Conservation (phyloP, 2,329 filamentous ascomycete species). For the Purpureocillium takamizusanense region DNA sequence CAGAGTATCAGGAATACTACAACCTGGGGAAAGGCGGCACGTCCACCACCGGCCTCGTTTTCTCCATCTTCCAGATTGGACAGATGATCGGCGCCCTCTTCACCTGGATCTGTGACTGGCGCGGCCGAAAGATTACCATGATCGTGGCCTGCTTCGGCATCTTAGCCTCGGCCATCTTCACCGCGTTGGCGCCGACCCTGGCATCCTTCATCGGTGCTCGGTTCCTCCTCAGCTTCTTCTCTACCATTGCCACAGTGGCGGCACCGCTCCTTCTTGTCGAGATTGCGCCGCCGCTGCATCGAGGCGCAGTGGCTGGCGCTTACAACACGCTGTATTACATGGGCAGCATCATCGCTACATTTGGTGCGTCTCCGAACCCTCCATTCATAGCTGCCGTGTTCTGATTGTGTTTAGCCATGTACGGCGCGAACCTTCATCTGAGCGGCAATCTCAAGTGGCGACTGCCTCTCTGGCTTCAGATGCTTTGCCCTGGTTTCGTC, state of each 20-base stretch:
- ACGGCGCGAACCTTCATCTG: conserved; percentile 10
- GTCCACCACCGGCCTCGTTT: conserved; percentile 31
- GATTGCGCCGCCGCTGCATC: conserved; percentile 48
- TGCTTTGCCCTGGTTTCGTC: conserved; percentile 9
- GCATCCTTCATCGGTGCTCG: conserved; percentile 41
- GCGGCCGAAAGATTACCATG: conserved; percentile 31
- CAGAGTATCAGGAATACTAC: conserved; percentile 31
- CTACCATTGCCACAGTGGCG: conserved; percentile 44
- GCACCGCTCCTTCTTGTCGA: conserved; percentile 53
- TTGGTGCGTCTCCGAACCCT: background rate
- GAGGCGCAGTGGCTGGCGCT: conserved; percentile 49
- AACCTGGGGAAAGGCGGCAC: conserved; percentile 23
- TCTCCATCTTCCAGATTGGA: conserved; percentile 33
- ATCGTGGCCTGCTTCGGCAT: conserved; percentile 38
- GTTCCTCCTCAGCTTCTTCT: conserved; percentile 42
- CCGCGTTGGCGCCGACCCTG: conserved; percentile 33
- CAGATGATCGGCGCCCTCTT: conserved; percentile 33
- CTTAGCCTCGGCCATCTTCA: conserved; percentile 39
- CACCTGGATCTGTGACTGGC: conserved; percentile 33
- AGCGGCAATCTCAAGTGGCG: conserved; percentile 12
- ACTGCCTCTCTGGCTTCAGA: conserved; percentile 10
- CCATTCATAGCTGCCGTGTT: background rate
- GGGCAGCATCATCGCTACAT: conserved; percentile 15
- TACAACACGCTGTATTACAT: conserved; percentile 34
- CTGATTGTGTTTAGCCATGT: conserved; percentile 6